These are phyloP conservation scores for Baorangia bicolor DNA, from an alignment of 768 basidiomycete genomes.

Conservation along the genomic window DNA sequence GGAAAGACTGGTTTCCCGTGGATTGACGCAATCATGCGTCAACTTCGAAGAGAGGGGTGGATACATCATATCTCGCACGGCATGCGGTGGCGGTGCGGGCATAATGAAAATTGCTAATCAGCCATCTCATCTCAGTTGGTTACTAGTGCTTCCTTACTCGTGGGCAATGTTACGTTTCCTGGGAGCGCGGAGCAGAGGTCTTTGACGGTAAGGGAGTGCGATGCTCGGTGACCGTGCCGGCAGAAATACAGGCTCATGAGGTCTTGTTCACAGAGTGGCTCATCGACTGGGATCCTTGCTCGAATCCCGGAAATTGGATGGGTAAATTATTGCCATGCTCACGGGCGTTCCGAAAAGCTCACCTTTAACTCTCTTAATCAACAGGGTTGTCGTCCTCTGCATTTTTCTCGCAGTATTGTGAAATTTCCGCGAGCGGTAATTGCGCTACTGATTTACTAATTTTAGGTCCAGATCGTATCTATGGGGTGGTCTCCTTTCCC, in stretches of 20 bases:
- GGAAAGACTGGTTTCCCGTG: slow-evolving; percentile 13
- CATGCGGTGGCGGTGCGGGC: slow-evolving; percentile 28
- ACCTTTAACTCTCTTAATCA: slow-evolving; percentile 3
- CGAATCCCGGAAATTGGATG: slow-evolving; percentile 26
- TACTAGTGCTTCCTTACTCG: slow-evolving; percentile 23
- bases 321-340: slow-evolving; percentile 16
- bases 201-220: slow-evolving; percentile 17
- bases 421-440: slow-evolving; percentile 33
- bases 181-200: slow-evolving; percentile 20
- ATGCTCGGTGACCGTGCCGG: slow-evolving; percentile 18
- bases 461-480: slow-evolving; percentile 25
- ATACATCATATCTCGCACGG: slow-evolving; percentile 25
- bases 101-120: slow-evolving; percentile 29
- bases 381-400: slow-evolving; percentile 15
- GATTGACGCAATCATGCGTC: slow-evolving; percentile 24
- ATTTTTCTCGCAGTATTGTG: slow-evolving; percentile 27
- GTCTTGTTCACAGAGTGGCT: slow-evolving; percentile 9
- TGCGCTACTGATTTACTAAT: slow-evolving; percentile 27
- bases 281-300: slow-evolving; percentile 17
- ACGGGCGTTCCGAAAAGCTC: not conserved
- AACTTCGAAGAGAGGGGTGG: slow-evolving; percentile 13
- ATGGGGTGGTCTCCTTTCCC: slow-evolving; percentile 18
- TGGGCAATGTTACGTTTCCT: slow-evolving; percentile 29
- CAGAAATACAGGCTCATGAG: slow-evolving; percentile 1
- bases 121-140: slow-evolving; percentile 29